Conservation (phyloP, 768 basidiomycete species). For the Serendipita sp. region DNA sequence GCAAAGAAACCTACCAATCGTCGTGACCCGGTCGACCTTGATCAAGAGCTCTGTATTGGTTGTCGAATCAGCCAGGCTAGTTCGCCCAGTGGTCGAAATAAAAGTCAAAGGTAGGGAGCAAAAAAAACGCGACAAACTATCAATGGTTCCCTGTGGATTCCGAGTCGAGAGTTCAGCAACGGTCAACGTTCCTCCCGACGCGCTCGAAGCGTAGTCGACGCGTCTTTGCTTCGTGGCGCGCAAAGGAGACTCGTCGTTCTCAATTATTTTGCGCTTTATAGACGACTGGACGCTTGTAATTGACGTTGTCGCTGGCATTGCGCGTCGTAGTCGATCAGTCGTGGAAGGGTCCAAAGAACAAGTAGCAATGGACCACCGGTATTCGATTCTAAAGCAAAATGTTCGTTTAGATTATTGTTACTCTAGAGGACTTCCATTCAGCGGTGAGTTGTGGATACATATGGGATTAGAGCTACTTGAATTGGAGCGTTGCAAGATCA, state of each 20-base stretch:
- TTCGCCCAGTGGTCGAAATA: neutral
- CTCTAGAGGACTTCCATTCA: too few relatives aligned
- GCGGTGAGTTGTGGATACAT: too few relatives aligned
- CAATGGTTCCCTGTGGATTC: neutral
- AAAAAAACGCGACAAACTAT: neutral
- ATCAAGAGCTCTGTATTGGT: conserved; percentile 35
- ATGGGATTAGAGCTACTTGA: too few relatives aligned
- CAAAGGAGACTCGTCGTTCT: neutral
- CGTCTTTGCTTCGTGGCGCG: neutral
- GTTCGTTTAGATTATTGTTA: neutral
- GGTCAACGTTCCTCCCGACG: neutral
- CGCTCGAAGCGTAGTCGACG: neutral
- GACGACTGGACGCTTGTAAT: neutral
- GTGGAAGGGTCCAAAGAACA: neutral
- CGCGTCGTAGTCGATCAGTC: too few relatives aligned
- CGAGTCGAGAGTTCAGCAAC: neutral
- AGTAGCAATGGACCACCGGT: neutral
- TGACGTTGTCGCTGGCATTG: neutral
- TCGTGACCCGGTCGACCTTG: conserved; percentile 42
- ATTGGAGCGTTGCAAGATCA: too few relatives aligned
- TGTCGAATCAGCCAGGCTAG: neutral
- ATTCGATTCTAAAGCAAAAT: neutral
- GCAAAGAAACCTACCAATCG: conserved; percentile 29
- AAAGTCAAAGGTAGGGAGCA: neutral
- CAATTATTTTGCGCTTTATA: neutral